Base-by-base conservation (phyloP, 192 early-diverging fungal species). In the Podila clonocystis region DNA sequence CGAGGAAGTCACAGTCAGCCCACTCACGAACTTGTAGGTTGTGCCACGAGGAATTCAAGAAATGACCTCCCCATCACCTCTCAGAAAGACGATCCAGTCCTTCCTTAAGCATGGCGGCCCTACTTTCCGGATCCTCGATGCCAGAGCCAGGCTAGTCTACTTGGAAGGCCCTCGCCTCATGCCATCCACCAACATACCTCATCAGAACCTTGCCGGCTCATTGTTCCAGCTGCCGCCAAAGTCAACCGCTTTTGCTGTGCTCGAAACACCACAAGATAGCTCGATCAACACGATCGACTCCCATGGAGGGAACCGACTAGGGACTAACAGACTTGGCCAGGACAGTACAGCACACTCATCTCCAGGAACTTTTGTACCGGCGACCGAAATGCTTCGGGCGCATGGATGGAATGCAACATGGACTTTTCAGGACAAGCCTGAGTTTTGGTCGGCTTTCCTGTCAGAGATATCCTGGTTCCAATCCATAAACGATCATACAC, bases 121-220 rank as follows among this genome's bases (percentile, higher is more conserved):
- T 45, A 45, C 11, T 38, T 63, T 30, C 34, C 58, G 82, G 31
- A 82, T 79, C 58, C 72, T 86, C 5, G 85, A 86, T 45, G 45
- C 77, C 28, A 70, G 85, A 12, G 26, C 71, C 0, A 28, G 45
- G 1, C 15, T 38, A 13, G 74, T 55, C 6, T 84, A 72, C 45
- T 30, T 50, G 20, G 28, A 36, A 17, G 49, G 70, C 15, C 41
- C 41, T 11, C 78, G 72, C 31, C 29, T 86, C 12, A 30, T 58
- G 2, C 73, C 78, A 12, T 86, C 85, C 11, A 82, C 83, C 34
- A 84, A 86, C 50, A 86, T 86, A 20, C 85, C 85, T 5, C 20
- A 61, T 17, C 29, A 68, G 4, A 57, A 67, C 19, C 67, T 86
- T 0, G 17, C 50, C 9, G 12, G 68, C 12, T 62, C 78, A 31